These are phyloP conservation scores for Sugiyamaella lignohabitans DNA, from an alignment of 805 yeast species.

Conservation along the genomic window DNA sequence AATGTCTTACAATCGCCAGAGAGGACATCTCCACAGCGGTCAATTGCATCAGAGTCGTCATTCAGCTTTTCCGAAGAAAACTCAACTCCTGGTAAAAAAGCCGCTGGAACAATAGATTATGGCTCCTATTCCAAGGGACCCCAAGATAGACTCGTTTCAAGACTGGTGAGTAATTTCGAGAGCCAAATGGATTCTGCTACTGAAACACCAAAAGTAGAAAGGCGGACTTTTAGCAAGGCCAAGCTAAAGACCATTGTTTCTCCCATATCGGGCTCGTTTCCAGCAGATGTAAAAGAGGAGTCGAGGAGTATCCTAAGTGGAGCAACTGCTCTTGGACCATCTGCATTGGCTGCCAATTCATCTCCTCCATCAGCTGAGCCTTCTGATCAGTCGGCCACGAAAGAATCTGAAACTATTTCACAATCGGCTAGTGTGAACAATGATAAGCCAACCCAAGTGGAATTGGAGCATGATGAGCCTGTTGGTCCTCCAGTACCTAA, in stretches of 20 bases:
- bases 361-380: too few relatives aligned
- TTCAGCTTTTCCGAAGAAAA: too few relatives aligned
- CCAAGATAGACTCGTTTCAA: slow-evolving; percentile 13
- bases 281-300: neutral
- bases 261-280: neutral
- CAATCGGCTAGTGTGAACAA: neutral
- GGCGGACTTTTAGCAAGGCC: neutral
- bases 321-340: too few relatives aligned
- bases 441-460: neutral
- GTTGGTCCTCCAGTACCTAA: neutral
- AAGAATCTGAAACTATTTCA: neutral
- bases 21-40: too few relatives aligned
- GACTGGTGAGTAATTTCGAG: slow-evolving; percentile 12
- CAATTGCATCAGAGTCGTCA: too few relatives aligned
- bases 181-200: slow-evolving; percentile 9
- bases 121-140: slow-evolving; percentile 14
- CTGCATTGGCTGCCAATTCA: too few relatives aligned
- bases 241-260: neutral
- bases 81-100: neutral
- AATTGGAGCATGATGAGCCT: neutral
- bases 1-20: too few relatives aligned
- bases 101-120: slow-evolving; percentile 12
- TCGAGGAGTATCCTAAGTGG: too few relatives aligned
- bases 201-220: neutral
- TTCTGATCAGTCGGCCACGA: neutral